Base-by-base conservation (phyloP, 495 filamentous ascomycete species). In the Zalerion maritima region DNA sequence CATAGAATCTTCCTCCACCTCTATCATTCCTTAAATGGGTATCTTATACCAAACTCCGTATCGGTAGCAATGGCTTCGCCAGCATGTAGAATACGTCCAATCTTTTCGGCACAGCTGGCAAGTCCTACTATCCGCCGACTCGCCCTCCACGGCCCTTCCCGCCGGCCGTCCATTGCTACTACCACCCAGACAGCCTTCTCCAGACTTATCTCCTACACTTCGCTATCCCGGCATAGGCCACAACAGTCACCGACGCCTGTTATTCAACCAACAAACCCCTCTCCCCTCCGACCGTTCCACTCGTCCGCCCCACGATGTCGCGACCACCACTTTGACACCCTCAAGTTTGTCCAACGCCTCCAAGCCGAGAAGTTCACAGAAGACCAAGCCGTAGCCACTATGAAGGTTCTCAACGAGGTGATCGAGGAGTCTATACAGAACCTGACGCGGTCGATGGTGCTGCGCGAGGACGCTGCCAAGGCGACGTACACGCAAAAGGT, bases 351-450 rank as follows among this genome's bases (percentile, higher is more conserved):
- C 9, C 78, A 93, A 52, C 73, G 84, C 21, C 68, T 99, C 5
- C 71, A 83, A 47, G 68, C 68, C 35, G 89, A 99, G 46, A 91
- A 91, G 1, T 94, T 99, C 50, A 91, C 81, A 14, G 89, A 96
- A 51, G 79, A 89, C 40, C 89, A 99, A 47, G 72, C 83, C 5
- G 83, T 85, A 4, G 89, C 89, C 13, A 81, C 94, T 81, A 94
- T 99, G 89, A 78, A 79, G 43, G 84, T 96, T 3, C 65, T 99
- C 12, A 86, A 84, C 52, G 85, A 96, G 54, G 85, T 96, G 20
- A 94, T 99, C 40, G 79, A 94, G 50, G 89, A 99, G 54, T 91
- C 81, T 40, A 94, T 99, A 35, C 91, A 94, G 49, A 96, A 99
- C 60, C 60, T 99, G 13, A 96, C 91, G 0, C 78, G 89, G 32